A percentile compares a stretch with the other conserved stretches of the same genome.
phyloP scores from a whole-genome alignment of 768 basidiomycete genomes.

The Lentinula raphanica region DNA sequence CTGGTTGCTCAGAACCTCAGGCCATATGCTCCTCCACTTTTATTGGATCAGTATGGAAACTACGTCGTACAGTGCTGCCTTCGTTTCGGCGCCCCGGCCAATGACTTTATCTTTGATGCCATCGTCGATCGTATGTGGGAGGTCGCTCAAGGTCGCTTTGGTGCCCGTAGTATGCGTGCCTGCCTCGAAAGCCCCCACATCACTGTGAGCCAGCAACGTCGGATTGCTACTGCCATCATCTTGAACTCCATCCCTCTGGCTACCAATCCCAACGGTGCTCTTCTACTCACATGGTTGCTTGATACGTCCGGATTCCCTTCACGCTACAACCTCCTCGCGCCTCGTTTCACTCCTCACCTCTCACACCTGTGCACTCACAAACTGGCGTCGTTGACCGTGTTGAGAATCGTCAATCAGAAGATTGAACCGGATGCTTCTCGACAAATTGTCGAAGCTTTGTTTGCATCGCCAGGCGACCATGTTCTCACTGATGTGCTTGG shows the following conservation, averaged over 20 bases:
- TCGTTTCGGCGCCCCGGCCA: constrained; percentile 72
- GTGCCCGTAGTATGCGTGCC: constrained; percentile 95
- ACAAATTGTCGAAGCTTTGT: constrained; percentile 84
- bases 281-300: constrained; percentile 93
- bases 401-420: constrained; percentile 96
- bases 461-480: constrained; percentile 85
- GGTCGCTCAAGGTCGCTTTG: constrained; percentile 95
- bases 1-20: constrained; percentile 83
- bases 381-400: constrained; percentile 88
- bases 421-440: constrained; percentile 84
- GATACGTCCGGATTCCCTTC: constrained; percentile 93
- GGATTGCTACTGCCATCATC: constrained; percentile 90
- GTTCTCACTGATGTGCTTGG: constrained; percentile 90
- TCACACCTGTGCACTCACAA: constrained; percentile 98
- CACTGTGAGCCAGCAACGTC: constrained; percentile 85
- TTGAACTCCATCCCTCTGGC: constrained; percentile 96
- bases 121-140: constrained; percentile 99
- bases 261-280: constrained; percentile 95
- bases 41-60: constrained; percentile 91
- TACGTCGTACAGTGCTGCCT: constrained; percentile 92
- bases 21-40: constrained; percentile 88
- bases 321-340: constrained; percentile 90
- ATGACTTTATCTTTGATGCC: constrained; percentile 96
- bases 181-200: constrained; percentile 91
- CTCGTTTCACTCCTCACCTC: constrained; percentile 93